Conservation (phyloP, 331 rosid genomes). For the Rhamnella rubrinervis region DNA sequence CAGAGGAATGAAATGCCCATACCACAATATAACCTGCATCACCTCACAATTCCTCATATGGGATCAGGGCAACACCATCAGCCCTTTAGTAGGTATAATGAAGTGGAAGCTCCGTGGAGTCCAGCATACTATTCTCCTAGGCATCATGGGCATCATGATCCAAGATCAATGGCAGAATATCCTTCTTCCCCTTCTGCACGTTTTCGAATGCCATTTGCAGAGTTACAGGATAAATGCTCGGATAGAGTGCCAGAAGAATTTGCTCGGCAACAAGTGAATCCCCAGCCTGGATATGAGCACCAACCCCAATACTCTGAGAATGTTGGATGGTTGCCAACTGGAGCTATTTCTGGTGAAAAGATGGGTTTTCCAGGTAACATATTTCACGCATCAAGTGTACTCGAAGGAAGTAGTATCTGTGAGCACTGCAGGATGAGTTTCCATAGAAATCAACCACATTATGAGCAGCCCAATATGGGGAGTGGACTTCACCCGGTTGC, state of each 20-base stretch:
- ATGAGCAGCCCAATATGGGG: slow-evolving; percentile 53
- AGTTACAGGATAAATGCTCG: slow-evolving; percentile 55
- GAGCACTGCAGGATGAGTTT: slow-evolving; percentile 73
- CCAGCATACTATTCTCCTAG: slow-evolving; percentile 91
- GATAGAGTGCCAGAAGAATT: slow-evolving; percentile 84
- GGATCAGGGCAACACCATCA: slow-evolving; percentile 71
- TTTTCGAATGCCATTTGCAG: slow-evolving; percentile 59
- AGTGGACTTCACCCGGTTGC: slow-evolving; percentile 58
- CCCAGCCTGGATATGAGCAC: slow-evolving; percentile 65
- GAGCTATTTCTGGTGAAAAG: slow-evolving; percentile 61
- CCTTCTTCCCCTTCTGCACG: slow-evolving; percentile 84
- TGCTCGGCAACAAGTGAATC: slow-evolving; percentile 58
- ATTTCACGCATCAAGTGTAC: slow-evolving; percentile 50
- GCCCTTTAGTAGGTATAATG: slow-evolving; percentile 61
- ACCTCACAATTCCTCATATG: slow-evolving; percentile 48
- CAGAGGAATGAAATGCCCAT: slow-evolving; percentile 68
- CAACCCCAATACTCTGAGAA: slow-evolving; percentile 77
- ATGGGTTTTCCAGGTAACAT: slow-evolving; percentile 68
- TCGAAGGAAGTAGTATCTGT: slow-evolving; percentile 70
- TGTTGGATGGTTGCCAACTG: slow-evolving; percentile 62
- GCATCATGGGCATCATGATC: slow-evolving; percentile 67
- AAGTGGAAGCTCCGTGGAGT: slow-evolving; percentile 84
- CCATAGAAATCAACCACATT: slow-evolving; percentile 63
- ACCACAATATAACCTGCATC: slow-evolving; percentile 66
- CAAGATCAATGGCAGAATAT: slow-evolving; percentile 63